Percentiles rank a stretch among this genome's conserved stretches.
phyloP scores from a whole-genome alignment of 2,329 filamentous ascomycete species.

The Graphium sp. region DNA sequence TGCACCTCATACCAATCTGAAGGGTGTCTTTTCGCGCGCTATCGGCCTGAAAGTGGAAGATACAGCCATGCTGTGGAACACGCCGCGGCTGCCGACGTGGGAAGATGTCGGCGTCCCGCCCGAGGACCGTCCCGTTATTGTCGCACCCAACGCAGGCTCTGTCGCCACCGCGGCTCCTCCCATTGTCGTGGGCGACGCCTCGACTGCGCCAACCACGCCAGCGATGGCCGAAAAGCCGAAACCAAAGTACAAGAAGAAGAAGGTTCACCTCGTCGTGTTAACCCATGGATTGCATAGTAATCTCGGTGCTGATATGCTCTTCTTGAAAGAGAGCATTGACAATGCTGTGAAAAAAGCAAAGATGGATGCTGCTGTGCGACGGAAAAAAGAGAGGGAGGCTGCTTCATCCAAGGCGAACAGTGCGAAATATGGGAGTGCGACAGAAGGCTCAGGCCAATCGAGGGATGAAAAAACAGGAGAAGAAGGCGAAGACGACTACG shows the following conservation, averaged over 20 bases:
- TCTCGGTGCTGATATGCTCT: conserved; percentile 89
- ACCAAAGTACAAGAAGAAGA: conserved; percentile 44
- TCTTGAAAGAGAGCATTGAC: conserved; percentile 93
- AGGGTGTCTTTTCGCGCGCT: conserved; percentile 72
- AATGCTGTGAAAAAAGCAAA: conserved; percentile 59
- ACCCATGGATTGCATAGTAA: conserved; percentile 96
- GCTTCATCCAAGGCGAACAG: background rate
- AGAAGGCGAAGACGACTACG: conserved; percentile 32
- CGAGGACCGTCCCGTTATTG: background rate
- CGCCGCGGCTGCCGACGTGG: conserved; percentile 61
- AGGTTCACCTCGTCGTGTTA: conserved; percentile 76
- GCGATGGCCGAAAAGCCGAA: conserved; percentile 5
- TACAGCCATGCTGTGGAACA: conserved; percentile 82
- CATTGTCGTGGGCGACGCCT: background rate
- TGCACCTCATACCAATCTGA: conserved; percentile 44
- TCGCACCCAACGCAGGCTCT: background rate
- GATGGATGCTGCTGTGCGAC: conserved; percentile 31
- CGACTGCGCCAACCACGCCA: background rate
- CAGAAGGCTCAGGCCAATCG: conserved; percentile 2
- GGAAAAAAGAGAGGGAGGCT: conserved; percentile 3
- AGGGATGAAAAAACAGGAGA: conserved; percentile 8
- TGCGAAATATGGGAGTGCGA: conserved; percentile 3
- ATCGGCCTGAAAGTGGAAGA: conserved; percentile 69
- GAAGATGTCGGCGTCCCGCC: conserved; percentile 17
- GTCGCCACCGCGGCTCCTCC: background rate